Percentiles rank a stretch among this genome's conserved stretches.
These are phyloP conservation scores for Ophiostoma novo-ulmi DNA, from an alignment of 2,329 filamentous ascomycete species.

Conservation along the genomic window DNA sequence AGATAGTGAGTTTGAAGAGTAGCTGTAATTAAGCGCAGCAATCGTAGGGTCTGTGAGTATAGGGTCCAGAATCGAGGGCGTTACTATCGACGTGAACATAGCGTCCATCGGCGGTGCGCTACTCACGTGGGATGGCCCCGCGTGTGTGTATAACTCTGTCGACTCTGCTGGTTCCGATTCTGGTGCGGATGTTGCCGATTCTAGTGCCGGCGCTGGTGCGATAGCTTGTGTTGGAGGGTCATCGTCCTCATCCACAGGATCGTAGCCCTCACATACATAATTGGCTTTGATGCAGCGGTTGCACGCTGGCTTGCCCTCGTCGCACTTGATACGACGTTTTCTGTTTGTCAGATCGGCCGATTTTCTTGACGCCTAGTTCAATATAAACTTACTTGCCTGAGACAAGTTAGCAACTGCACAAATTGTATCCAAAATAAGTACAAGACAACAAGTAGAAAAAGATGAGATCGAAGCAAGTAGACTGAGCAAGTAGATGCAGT, in stretches of 20 bases:
- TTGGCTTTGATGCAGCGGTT: conserved; percentile 30
- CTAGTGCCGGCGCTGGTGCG: neutral
- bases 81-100: neutral
- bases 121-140: neutral
- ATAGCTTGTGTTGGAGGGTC: neutral
- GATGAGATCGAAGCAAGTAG: neutral
- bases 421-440: neutral
- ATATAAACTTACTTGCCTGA: conserved; percentile 10
- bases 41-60: neutral
- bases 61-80: neutral
- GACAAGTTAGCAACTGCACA: neutral
- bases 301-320: conserved; percentile 33
- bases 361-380: neutral
- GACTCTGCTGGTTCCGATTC: no score
- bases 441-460: conserved; percentile 4
- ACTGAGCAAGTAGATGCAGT: neutral
- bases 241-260: neutral
- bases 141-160: neutral
- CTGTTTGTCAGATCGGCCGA: conserved; percentile 15
- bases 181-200: neutral
- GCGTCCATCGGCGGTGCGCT: neutral
- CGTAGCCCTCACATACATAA: neutral
- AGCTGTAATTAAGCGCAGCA: neutral
- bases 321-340: conserved; percentile 31
- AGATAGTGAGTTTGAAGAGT: neutral